A percentile compares a stretch with the other conserved stretches of the same genome.
Conservation (phyloP, 2,329 filamentous ascomycete genomes). For the Colletotrichum theobromicola region DNA sequence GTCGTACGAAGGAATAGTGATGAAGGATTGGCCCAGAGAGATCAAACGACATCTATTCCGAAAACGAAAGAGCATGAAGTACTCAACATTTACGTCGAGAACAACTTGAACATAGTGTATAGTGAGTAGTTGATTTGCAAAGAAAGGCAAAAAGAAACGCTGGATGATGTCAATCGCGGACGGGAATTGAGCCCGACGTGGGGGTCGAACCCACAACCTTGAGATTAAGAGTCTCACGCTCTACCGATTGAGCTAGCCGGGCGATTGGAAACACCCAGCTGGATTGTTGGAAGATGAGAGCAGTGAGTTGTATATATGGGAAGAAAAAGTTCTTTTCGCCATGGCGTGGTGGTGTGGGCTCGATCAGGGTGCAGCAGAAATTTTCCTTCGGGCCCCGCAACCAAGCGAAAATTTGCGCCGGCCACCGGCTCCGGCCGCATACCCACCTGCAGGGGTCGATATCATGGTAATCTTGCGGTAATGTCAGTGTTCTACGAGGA, state of each 20-base stretch:
- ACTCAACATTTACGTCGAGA: not conserved
- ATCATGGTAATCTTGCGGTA: accelerated
- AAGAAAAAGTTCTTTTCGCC: not conserved
- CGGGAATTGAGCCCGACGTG: slow-evolving; percentile 23
- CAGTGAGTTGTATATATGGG: not conserved
- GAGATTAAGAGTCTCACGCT: slow-evolving; percentile 75
- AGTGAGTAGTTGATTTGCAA: not conserved
- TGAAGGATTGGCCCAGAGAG: too few relatives aligned
- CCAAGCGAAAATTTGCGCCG: not conserved
- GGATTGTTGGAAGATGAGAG: not conserved
- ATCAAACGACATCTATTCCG: too few relatives aligned
- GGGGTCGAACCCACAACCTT: slow-evolving; percentile 60
- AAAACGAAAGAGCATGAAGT: too few relatives aligned
- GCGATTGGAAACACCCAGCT: slow-evolving; percentile 29
- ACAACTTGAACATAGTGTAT: not conserved
- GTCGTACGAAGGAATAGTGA: too few relatives aligned
- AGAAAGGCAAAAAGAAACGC: not conserved
- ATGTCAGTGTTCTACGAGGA: not conserved
- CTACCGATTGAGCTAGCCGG: slow-evolving; percentile 74
- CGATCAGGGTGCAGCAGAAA: not conserved
- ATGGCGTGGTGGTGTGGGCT: not conserved
- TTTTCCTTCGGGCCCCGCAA: not conserved
- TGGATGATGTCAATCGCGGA: slow-evolving; percentile 6
- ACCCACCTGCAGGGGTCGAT: not conserved
- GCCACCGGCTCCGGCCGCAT: not conserved